Conservation (phyloP, 371 early-diverging fungal genomes). For the Sporodiniella umbellata region DNA sequence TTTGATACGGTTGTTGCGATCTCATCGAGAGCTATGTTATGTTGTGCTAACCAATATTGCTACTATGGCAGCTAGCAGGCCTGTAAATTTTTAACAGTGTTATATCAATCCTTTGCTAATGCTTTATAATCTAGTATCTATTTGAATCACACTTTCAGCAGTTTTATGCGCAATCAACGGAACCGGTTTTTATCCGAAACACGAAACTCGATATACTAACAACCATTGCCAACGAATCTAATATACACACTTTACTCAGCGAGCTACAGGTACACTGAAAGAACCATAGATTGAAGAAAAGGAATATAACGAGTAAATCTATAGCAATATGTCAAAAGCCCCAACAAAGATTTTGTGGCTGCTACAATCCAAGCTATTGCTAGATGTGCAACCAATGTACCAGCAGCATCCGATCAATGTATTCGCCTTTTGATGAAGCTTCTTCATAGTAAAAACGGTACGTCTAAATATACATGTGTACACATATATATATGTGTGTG, state of each 20-base stretch:
- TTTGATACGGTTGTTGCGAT: conserved; percentile 71
- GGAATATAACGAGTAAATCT: not conserved
- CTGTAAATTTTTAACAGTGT: conserved; percentile 41
- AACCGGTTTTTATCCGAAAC: conserved; percentile 74
- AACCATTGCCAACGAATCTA: conserved; percentile 58
- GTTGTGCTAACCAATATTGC: conserved; percentile 77
- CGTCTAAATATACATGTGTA: not conserved
- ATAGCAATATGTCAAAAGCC: conserved; percentile 71
- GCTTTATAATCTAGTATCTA: conserved; percentile 41
- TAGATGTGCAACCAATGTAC: conserved; percentile 61
- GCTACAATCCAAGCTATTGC: conserved; percentile 75
- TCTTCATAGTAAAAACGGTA: conserved; percentile 71
- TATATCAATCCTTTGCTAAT: not conserved
- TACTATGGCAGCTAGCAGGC: conserved; percentile 67
- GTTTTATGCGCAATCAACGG: conserved; percentile 81
- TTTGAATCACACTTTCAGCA: conserved; percentile 71
- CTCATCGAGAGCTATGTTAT: conserved; percentile 74
- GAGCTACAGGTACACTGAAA: conserved; percentile 40
- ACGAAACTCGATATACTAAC: conserved; percentile 85
- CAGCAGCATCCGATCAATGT: conserved; percentile 60
- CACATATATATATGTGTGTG: not conserved
- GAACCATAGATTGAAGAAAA: not conserved
- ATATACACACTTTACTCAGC: conserved; percentile 49
- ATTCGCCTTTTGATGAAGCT: conserved; percentile 63
- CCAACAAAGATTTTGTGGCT: conserved; percentile 68